Base-by-base conservation (phyloP, 2,329 filamentous ascomycete species). In the Penicillium digitatum region DNA sequence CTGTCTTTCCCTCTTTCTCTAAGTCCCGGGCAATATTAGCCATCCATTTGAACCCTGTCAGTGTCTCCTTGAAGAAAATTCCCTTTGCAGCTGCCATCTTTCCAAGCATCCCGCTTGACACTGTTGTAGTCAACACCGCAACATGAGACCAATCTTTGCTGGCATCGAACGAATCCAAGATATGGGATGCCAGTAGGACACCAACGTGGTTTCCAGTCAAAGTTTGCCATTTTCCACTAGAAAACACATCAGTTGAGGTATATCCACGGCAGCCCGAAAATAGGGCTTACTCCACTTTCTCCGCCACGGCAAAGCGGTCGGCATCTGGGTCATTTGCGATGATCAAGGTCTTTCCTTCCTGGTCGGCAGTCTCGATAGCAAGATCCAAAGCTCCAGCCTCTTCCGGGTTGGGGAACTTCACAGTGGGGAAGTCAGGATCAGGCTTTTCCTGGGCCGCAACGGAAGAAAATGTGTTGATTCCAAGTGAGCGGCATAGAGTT, bases 21-120 rank as follows among this genome's bases (percentile, higher is more conserved):
- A 85, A 74, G n/a, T 79, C 72, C 18, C 79, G 77, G 1, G 82
- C 81, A 43, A 81, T 76, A 58, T 86, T 86, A 2, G 83, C 84
- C 58, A 87, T 79, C 84, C 84, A 87, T 67, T 87, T 87, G 73
- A 87, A 87, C 1, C 84, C 84, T 0, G 84, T 87, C 29, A 87
- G 70, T 0, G 84, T 86, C 63, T 87, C 84, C 55, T 78, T 74
- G 64, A 82, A 85, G 48, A 79, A 72, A 58, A 86, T 81, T 2
- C 80, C 81, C 67, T 81, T 79, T 20, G 76, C 72, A 27, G 72
- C 65, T 1, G 82, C 82, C 72, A 86, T 81, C 26, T 77, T 77
- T 11, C 77, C 73, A 1, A 87, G 76, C 82, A 87, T 86, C n/a
- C 80, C 76, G 0, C 81, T 84, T 2, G 83, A 86, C 2, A 87